Percentiles rank a stretch among this genome's conserved stretches.
Conservation (phyloP, 768 basidiomycete genomes). For the Tylopilus balloui region DNA sequence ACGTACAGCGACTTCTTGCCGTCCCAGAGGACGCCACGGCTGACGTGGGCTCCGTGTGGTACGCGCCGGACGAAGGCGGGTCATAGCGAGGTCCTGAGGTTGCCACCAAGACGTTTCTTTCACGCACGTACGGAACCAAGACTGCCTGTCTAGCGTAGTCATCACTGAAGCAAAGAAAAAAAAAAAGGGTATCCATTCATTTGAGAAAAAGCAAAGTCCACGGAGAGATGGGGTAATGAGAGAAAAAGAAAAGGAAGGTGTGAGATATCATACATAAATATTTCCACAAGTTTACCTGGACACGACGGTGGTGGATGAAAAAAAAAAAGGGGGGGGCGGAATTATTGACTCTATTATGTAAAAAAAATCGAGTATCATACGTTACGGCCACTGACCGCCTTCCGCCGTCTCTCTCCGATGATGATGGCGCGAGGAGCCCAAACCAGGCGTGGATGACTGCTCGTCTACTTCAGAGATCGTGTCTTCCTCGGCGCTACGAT, state of each 20-base stretch:
- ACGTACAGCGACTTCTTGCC: slow-evolving; percentile 37
- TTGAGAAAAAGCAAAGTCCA: background rate
- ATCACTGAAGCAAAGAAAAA: background rate
- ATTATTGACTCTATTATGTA: slow-evolving; percentile 17
- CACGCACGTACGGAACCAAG: slow-evolving; percentile 14
- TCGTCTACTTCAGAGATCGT: slow-evolving; percentile 48
- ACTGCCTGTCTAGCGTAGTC: background rate
- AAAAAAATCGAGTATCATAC: slow-evolving; percentile 18
- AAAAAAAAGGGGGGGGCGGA: background rate
- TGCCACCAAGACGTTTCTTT: slow-evolving; percentile 26
- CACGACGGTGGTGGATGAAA: too few species aligned
- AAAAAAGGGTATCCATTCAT: slow-evolving; percentile 12
- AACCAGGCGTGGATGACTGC: slow-evolving; percentile 25
- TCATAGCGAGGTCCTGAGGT: slow-evolving; percentile 30
- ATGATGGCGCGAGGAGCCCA: slow-evolving; percentile 32
- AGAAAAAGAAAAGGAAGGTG: background rate
- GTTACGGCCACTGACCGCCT: slow-evolving; percentile 24
- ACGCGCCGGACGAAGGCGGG: slow-evolving; percentile 25
- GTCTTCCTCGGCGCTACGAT: slow-evolving; percentile 39
- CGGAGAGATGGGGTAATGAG: background rate
- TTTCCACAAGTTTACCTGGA: too few species aligned
- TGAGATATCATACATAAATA: slow-evolving; percentile 34
- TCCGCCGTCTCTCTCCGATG: slow-evolving; percentile 46
- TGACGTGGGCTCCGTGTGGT: slow-evolving; percentile 40
- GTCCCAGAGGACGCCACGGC: slow-evolving; percentile 35